Evolutionary conservation across 2,329 filamentous ascomycete genomes (phyloP), one percentile per base, ranked within the genome.

Genomic region (Fusarium oligoseptatum): DNA sequence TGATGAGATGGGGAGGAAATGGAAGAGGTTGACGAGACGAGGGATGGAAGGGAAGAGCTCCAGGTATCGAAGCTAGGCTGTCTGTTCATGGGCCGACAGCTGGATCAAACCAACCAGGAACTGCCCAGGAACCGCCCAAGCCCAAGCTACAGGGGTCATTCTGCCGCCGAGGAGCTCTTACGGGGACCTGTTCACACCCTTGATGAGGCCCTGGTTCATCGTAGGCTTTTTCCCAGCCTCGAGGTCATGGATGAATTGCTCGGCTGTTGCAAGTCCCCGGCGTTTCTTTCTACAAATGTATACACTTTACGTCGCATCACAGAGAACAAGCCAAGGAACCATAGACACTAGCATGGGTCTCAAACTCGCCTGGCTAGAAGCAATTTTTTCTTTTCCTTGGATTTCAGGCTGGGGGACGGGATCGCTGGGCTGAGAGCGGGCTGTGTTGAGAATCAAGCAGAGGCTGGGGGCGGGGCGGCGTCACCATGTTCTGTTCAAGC

Each of bases 381-480:
- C 45, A 48, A 45, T 67, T 55, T 43, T 55, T 24, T 22, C 20
- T 64, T 60, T 70, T 73, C 41, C 69, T 55, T 75, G 41, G 66
- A 70, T 63, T 71, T 61, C 64, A 75, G 72, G 72, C 69, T 75
- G 72, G 72, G 72, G 34, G 34, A 36, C 34, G 12, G 72, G 69
- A 75, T 75, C 20, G 45, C 27, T 58, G 37, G 48, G 52, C 62
- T 64, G 27, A 20, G 24, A n/a, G 17, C 50, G n/a, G 50, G 27
- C 50, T 55, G 50, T 32, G 50, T 32, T 32, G 17, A 55, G n/a
- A 64, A 64, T 58, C 50, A 58, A 48, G 50, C 45, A 41, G 72
- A 41, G 72, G 72, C 72, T 75, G 72, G 72, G 72, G 72, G 72
- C 62, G 69, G 72, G 69, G 72, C 55, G 62, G 68, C 68, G 58